Evolutionary conservation across 169 alveolate genomes (phyloP).

Genomic region (Cryptosporidium baileyi): DNA sequence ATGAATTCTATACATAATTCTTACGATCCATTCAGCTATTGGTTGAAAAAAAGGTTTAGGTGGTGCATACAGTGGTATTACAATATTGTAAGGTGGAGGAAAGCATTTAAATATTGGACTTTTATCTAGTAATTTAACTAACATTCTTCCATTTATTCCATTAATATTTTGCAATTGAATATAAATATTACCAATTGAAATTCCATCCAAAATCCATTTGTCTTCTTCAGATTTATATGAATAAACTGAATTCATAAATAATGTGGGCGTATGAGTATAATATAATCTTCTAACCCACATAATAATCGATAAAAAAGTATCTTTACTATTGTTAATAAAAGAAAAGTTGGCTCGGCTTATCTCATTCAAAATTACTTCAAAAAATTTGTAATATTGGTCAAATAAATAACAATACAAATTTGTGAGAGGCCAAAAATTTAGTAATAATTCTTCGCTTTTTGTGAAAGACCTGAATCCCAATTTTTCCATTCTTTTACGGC

Average conservation of each 20-base stretch:
- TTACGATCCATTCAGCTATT: constrained; percentile 68
- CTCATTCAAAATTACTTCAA: constrained; percentile 7
- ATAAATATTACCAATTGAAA: constrained; percentile 53
- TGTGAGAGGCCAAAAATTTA: constrained; percentile 59
- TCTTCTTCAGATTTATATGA: constrained; percentile 15
- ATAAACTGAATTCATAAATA: constrained; percentile 55
- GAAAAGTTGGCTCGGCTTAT: constrained; percentile 23
- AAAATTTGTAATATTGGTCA: constrained; percentile 24
- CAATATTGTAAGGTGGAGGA: constrained; percentile 39
- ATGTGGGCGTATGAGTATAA: constrained; percentile 43
- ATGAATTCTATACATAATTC: constrained; percentile 17
- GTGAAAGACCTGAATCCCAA: neutral
- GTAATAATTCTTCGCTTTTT: constrained; percentile 14
- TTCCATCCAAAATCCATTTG: constrained; percentile 54
- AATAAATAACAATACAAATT: constrained; percentile 53
- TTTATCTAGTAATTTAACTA: constrained; percentile 33
- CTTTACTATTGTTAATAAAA: constrained; percentile 37
- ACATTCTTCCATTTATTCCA: constrained; percentile 40
- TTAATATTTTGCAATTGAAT: constrained; percentile 24
- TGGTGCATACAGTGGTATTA: constrained; percentile 32
- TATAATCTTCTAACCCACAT: constrained; percentile 66
- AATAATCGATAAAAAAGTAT: constrained; percentile 54
- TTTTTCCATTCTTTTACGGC: constrained; percentile 27
- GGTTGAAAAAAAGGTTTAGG: constrained; percentile 69
- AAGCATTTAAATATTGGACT: constrained; percentile 3